A percentile compares a stretch with the other conserved stretches of the same genome.
Evolutionary conservation across 2,329 filamentous ascomycete genomes (phyloP).

Genomic region (Sporothrix dimorphospora): DNA sequence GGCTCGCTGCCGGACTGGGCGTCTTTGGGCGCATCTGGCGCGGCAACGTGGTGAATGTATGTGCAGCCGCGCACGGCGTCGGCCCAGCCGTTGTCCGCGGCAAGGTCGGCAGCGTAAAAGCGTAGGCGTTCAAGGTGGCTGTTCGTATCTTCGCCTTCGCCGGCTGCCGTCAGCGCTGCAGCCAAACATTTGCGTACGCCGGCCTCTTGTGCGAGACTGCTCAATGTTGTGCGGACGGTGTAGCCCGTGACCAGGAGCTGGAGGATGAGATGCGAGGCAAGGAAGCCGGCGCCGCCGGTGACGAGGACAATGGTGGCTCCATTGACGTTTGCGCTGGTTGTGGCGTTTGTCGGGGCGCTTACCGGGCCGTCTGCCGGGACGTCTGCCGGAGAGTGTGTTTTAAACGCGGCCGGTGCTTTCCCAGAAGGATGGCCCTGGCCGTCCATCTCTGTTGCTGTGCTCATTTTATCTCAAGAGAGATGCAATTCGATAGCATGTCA

Average conservation of each 20-base stretch:
- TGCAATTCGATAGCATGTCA: too few species aligned
- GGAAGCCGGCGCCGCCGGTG: slow-evolving; percentile 65
- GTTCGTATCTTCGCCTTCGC: slow-evolving; percentile 16
- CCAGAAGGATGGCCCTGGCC: not conserved
- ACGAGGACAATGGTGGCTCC: slow-evolving; percentile 46
- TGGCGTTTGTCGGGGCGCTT: not conserved
- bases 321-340: not conserved
- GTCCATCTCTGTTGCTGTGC: not conserved
- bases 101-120: slow-evolving; percentile 41
- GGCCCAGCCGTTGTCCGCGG: slow-evolving; percentile 38
- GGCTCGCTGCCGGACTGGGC: slow-evolving; percentile 37
- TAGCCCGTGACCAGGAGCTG: slow-evolving; percentile 30
- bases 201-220: slow-evolving; percentile 27
- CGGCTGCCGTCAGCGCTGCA: slow-evolving; percentile 8
- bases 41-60: slow-evolving; percentile 42
- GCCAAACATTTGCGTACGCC: slow-evolving; percentile 15
- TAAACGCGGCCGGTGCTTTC: not conserved
- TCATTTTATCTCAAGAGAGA: too few species aligned
- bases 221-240: slow-evolving; percentile 32
- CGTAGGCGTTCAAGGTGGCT: slow-evolving; percentile 27
- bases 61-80: slow-evolving; percentile 38
- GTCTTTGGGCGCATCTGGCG: slow-evolving; percentile 40
- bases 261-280: slow-evolving; percentile 54
- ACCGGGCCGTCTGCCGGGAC: not conserved
- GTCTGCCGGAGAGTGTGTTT: not conserved